Base-by-base conservation (phyloP, 306 rosid species). In the Amphicarpaea edgeworthii region DNA sequence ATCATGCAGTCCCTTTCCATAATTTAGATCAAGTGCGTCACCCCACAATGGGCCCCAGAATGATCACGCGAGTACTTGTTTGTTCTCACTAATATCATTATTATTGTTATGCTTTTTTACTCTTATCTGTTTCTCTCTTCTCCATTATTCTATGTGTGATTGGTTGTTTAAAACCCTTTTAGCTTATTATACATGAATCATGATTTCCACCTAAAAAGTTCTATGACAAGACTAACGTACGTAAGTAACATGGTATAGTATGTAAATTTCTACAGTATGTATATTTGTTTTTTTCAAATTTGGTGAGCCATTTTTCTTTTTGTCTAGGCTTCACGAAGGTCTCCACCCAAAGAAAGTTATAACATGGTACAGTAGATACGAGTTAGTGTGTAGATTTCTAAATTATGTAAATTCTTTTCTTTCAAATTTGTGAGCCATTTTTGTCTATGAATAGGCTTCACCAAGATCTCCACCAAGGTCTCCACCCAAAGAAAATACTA, bases 401-500 rank as follows among this genome's bases (percentile, higher is more conserved):
- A 23, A 34, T 54, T 42, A 61, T 45, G 64, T n/a, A 11, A 0
- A 23, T 67, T 30, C 47, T 47, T 1, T 11, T 61, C 45, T 77
- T 59, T 14, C 55, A 38, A 82, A 20, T 41, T 53, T 63, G 62
- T 76, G 55, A 70, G 12, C n/a, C 12, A 34, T 28, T 71, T 72
- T 58, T 58, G 11, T 24, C 12, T 16, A 6, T 58, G 11, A 4
- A 12, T 11, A 58, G 64, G 40, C 19, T 58, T 30, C 64, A 24
- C 19, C 61, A 55, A 24, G 21, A 14, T 24, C 28, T 24, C 28
- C 28, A 24, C 28, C 37, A 30, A 93, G 82, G 78, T 80, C 88
- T 65, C 81, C 80, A 32, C 75, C 85, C 1, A 93, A 61, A 74
- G 98, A 93, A 51, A 87, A 88, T 24, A 91, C 93, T 17, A 93